Evolutionary conservation across 768 basidiomycete genomes (phyloP).

Genomic region (Lentinus tigrinus): DNA sequence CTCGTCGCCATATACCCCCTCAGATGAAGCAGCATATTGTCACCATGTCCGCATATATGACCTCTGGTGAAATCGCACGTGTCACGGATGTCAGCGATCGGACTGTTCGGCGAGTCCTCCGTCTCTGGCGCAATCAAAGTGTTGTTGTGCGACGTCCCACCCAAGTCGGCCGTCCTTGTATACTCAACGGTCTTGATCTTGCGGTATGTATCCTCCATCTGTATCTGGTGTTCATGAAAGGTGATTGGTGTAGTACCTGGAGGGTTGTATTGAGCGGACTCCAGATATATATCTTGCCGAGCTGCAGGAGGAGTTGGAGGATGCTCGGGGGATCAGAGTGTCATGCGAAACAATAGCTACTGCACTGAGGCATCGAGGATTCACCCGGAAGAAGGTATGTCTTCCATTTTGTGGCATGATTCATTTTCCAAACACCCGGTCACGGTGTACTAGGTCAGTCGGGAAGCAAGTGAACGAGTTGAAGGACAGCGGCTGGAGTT

Average conservation of each 20-base stretch:
- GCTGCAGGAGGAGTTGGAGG: conserved; percentile 23
- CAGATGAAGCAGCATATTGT: conserved; percentile 4
- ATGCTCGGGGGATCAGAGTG: conserved; percentile 20
- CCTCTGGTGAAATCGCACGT: not conserved
- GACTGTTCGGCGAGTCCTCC: not conserved
- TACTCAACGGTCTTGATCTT: not conserved
- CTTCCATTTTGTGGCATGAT: too few species aligned
- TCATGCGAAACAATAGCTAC: conserved; percentile 26
- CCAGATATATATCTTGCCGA: conserved; percentile 31
- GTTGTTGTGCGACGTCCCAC: not conserved
- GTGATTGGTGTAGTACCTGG: conserved; percentile 15
- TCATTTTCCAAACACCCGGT: too few species aligned
- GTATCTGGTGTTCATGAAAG: not conserved
- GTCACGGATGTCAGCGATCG: conserved; percentile 2
- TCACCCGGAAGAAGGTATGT: conserved; percentile 29
- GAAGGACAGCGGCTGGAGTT: conserved; percentile 3
- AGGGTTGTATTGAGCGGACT: conserved; percentile 15
- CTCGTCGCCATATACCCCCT: conserved; percentile 1
- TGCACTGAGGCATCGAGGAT: conserved; percentile 24
- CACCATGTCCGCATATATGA: not conserved
- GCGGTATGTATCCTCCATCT: not conserved
- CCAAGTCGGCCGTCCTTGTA: not conserved
- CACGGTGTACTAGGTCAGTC: conserved; percentile 10
- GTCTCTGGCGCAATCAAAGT: not conserved
- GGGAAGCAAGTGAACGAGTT: conserved; percentile 15